Conservation (phyloP, 768 basidiomycete species). For the Russula sp. region DNA sequence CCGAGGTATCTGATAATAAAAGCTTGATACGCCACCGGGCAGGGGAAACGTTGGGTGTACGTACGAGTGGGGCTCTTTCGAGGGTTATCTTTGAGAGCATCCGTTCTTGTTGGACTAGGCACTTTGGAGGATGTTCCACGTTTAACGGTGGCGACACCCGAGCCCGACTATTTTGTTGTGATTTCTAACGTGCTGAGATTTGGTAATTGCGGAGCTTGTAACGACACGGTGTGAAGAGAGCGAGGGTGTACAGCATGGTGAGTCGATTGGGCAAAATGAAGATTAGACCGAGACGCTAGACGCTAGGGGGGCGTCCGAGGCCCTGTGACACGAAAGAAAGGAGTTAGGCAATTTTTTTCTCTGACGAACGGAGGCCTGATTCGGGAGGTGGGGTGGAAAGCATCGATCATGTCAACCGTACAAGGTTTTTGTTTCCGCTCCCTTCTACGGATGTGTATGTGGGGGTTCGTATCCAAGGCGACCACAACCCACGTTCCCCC, state of each 20-base stretch:
- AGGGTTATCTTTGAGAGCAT: background rate
- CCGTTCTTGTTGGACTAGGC: background rate
- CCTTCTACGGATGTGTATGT: background rate
- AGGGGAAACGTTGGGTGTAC: background rate
- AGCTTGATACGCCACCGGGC: constrained; percentile 9
- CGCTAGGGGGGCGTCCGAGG: background rate
- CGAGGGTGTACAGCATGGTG: constrained; percentile 3
- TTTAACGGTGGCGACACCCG: constrained; percentile 11
- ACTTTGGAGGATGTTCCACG: constrained; percentile 6
- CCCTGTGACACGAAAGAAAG: background rate
- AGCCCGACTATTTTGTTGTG: background rate
- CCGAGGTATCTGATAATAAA: background rate
- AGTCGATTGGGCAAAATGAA: background rate
- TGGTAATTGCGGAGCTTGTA: background rate
- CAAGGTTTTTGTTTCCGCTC: constrained; percentile 21
- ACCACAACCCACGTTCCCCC: constrained; percentile 11
- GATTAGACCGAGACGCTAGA: background rate
- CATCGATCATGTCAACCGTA: constrained; percentile 13
- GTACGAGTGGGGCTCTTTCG: background rate
- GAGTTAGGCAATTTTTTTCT: background rate
- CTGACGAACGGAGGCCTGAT: constrained; percentile 1
- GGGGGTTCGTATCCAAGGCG: constrained; percentile 20
- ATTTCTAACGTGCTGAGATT: background rate
- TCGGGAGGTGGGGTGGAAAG: constrained; percentile 7
- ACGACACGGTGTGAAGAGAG: constrained; percentile 7